Conservation (phyloP, 805 yeast genomes). For the Tetrapisispora fleetii region DNA sequence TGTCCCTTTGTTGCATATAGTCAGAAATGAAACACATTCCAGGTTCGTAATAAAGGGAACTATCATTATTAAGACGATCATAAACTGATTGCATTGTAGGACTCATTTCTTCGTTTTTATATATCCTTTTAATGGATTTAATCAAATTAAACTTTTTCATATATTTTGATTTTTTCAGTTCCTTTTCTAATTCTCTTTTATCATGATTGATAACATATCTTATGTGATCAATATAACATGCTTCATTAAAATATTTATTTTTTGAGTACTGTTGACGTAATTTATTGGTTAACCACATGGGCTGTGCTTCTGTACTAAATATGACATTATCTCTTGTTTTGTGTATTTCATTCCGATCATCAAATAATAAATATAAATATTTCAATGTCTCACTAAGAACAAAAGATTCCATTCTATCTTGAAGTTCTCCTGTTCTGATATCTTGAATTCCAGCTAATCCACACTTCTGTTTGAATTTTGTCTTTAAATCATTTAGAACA, state of each 20-base stretch:
- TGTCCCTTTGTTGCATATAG: slow-evolving; percentile 8
- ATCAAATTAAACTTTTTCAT: background rate
- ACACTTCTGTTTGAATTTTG: slow-evolving; percentile 49
- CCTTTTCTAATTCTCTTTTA: background rate
- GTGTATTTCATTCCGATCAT: slow-evolving; percentile 52
- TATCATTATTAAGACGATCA: background rate
- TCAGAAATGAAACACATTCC: slow-evolving; percentile 5
- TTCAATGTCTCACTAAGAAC: slow-evolving; percentile 81
- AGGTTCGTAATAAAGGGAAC: background rate
- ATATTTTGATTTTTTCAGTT: background rate
- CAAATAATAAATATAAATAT: slow-evolving; percentile 72
- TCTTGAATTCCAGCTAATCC: slow-evolving; percentile 77
- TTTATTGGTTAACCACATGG: slow-evolving; percentile 55
- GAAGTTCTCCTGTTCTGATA: slow-evolving; percentile 48
- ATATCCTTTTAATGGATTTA: background rate
- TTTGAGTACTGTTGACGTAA: slow-evolving; percentile 23
- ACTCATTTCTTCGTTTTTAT: background rate
- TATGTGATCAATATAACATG: slow-evolving; percentile 10
- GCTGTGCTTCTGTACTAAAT: slow-evolving; percentile 89
- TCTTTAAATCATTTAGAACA: slow-evolving; percentile 45
- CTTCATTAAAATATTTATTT: slow-evolving; percentile 14
- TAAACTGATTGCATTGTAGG: background rate
- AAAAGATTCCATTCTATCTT: slow-evolving; percentile 86
- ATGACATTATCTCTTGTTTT: slow-evolving; percentile 32
- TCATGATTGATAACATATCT: slow-evolving; percentile 6